Evolutionary conservation across 176 grass and related monocot species (phyloP).

Genomic region (Phoenix dactylifera): DNA sequence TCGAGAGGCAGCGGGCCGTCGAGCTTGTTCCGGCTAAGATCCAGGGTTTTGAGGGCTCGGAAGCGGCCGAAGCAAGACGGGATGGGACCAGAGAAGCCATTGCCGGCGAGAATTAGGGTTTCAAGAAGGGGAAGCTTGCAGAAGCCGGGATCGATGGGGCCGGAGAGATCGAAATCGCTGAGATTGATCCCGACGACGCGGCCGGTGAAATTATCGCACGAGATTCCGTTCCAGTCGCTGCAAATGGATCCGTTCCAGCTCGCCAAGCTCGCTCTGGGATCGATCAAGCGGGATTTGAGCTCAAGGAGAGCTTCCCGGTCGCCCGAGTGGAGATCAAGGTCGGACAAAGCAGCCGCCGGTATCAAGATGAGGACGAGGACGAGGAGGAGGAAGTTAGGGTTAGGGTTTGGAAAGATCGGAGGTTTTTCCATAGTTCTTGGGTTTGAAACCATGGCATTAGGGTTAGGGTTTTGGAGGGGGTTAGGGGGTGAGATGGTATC

Average conservation of each 20-base stretch:
- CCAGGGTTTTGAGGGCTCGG: slow-evolving; percentile 6
- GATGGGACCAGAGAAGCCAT: not conserved
- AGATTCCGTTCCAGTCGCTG: slow-evolving; percentile 4
- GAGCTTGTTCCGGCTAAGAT: slow-evolving; percentile 18
- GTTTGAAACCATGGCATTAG: no score
- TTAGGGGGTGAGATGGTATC: no score
- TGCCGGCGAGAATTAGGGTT: slow-evolving; percentile 12
- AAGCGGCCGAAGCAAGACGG: slow-evolving; percentile 12
- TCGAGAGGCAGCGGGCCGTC: slow-evolving; percentile 7
- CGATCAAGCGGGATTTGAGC: not conserved
- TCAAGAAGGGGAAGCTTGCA: slow-evolving; percentile 10
- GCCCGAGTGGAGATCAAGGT: not conserved
- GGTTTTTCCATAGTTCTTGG: no score
- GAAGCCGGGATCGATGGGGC: not conserved
- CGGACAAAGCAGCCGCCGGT: not conserved
- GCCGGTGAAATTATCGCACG: slow-evolving; percentile 13
- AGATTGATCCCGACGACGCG: slow-evolving; percentile 11
- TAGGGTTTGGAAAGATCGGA: not conserved
- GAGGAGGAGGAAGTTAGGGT: not conserved
- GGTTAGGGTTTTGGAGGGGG: no score
- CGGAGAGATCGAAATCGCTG: not conserved
- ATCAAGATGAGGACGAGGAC: not conserved
- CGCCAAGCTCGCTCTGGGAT: not conserved
- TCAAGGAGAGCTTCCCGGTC: slow-evolving; percentile 8
- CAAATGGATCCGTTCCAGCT: slow-evolving; percentile 13